These are phyloP conservation scores for Deinandra increscens DNA, from an alignment of 129 eudicot genomes.

Conservation along the genomic window DNA sequence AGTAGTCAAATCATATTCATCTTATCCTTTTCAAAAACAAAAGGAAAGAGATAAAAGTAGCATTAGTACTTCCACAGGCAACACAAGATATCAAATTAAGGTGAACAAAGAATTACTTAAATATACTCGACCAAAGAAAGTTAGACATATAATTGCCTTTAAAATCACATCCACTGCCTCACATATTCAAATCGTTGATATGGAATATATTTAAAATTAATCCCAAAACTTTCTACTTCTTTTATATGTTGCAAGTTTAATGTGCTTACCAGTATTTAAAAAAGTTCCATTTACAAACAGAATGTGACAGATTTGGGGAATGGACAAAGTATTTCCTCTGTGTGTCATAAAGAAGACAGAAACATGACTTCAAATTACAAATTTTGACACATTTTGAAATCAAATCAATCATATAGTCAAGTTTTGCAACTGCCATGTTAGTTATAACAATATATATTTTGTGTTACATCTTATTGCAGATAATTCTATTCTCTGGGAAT, in stretches of 20 bases:
- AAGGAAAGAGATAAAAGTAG: background rate
- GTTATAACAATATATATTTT: background rate
- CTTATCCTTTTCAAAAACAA: background rate
- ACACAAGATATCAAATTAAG: background rate
- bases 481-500: slow-evolving; percentile 10
- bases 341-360: background rate
- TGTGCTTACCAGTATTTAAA: background rate
- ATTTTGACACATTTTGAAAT: background rate
- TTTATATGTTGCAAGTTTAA: background rate
- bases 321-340: background rate
- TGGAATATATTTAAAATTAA: background rate
- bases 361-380: background rate
- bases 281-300: background rate
- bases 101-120: background rate
- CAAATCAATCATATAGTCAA: background rate
- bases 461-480: background rate
- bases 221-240: background rate
- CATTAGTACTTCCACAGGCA: background rate
- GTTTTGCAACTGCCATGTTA: background rate
- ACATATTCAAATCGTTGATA: background rate
- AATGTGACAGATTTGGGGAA: background rate
- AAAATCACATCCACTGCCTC: background rate
- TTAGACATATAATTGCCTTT: background rate
- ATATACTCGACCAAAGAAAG: background rate
- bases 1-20: background rate